Conservation (phyloP, 1,139 yeast genomes). For the Pichia sp. region DNA sequence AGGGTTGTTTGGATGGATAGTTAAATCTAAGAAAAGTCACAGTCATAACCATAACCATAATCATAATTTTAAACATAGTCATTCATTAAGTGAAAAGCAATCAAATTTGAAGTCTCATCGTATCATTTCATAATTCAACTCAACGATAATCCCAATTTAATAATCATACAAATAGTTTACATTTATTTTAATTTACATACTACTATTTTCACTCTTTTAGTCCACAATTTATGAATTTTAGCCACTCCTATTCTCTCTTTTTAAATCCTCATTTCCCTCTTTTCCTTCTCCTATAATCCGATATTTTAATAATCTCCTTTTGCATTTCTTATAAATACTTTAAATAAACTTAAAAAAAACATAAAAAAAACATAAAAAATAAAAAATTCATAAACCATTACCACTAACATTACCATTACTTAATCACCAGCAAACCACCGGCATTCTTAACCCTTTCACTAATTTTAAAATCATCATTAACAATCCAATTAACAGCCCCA, state of each 20-base stretch:
- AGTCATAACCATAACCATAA: background rate
- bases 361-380: background rate
- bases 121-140: background rate
- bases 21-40: slow-evolving; percentile 11
- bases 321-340: background rate
- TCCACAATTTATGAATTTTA: too few relatives aligned
- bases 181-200: too few relatives aligned
- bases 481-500: background rate
- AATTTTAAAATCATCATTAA: background rate
- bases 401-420: background rate
- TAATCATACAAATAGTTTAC: too few relatives aligned
- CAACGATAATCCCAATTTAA: too few relatives aligned
- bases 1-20: slow-evolving; percentile 14
- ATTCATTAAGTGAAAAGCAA: background rate
- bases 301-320: too few relatives aligned
- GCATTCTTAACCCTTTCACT: background rate
- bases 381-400: too few relatives aligned
- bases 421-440: background rate
- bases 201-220: too few relatives aligned
- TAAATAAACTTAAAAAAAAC: background rate
- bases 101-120: background rate
- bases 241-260: too few relatives aligned
- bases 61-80: background rate
- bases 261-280: background rate
- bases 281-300: background rate